Conservation (phyloP, 305 asterid genomes). For the Petunia hybrid region DNA sequence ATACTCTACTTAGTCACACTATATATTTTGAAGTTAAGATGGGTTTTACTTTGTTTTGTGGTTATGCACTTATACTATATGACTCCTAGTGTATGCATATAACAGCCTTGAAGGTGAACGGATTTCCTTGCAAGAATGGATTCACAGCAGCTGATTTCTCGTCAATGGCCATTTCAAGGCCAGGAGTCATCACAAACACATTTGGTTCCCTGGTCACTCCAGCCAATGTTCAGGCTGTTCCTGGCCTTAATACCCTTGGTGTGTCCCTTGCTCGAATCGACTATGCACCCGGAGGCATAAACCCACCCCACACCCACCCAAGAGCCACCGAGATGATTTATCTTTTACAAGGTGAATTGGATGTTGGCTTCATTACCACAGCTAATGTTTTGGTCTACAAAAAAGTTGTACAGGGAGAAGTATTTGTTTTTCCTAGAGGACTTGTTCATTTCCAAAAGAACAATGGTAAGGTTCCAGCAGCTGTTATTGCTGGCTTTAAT, state of each 20-base stretch:
- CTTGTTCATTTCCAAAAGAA: constrained; percentile 43
- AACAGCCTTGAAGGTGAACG: constrained; percentile 37
- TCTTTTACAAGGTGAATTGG: constrained; percentile 34
- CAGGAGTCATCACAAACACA: constrained; percentile 32
- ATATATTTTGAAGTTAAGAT: no score
- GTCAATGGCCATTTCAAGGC: constrained; percentile 32
- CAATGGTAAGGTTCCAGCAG: constrained; percentile 25
- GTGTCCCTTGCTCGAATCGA: constrained; percentile 40
- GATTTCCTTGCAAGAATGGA: constrained; percentile 34
- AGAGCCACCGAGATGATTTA: constrained; percentile 39
- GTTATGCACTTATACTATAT: background rate
- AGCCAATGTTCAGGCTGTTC: constrained; percentile 36
- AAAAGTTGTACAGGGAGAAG: constrained; percentile 34
- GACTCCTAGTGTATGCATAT: background rate
- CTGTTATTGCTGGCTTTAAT: constrained; percentile 38
- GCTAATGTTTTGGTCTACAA: constrained; percentile 37
- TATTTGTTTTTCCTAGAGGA: constrained; percentile 37
- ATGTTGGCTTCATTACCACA: constrained; percentile 43
- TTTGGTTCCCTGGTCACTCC: constrained; percentile 33
- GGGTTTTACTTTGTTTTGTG: no score
- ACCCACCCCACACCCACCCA: constrained; percentile 41
- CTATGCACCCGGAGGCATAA: constrained; percentile 42
- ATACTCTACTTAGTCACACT: no score
- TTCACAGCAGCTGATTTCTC: constrained; percentile 35
- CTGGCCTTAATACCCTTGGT: constrained; percentile 42